Conservation (phyloP, 208 protist species). For the Acanthamoeba culbertsoni region DNA sequence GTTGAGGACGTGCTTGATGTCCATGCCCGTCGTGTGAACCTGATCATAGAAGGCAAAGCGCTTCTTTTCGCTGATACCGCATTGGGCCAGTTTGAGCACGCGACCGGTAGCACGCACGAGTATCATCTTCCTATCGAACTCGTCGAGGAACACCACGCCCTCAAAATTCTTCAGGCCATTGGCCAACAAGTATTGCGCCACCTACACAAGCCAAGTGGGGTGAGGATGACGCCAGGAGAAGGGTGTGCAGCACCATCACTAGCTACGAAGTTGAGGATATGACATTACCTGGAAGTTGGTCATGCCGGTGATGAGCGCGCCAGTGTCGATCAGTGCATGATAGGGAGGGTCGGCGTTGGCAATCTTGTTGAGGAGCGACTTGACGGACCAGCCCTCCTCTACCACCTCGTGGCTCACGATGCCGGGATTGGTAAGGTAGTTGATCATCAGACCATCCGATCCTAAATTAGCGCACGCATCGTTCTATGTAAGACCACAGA, state of each 20-base stretch:
- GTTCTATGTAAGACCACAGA: too few relatives aligned
- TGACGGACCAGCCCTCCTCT: constrained; percentile 88
- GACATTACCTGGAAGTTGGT: constrained; percentile 86
- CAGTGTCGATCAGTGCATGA: constrained; percentile 94
- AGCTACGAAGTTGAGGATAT: not conserved
- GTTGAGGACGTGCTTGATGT: constrained; percentile 92
- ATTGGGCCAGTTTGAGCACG: constrained; percentile 89
- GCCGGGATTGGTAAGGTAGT: constrained; percentile 88
- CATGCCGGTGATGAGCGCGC: constrained; percentile 95
- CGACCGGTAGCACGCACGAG: constrained; percentile 88
- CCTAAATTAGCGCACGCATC: constrained; percentile 1
- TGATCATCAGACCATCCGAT: constrained; percentile 91
- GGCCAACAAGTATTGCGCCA: constrained; percentile 88
- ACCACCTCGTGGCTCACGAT: constrained; percentile 82
- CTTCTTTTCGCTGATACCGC: constrained; percentile 88
- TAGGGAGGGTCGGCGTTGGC: constrained; percentile 84
- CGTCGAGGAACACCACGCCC: constrained; percentile 94
- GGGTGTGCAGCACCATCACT: not conserved
- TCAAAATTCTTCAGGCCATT: constrained; percentile 86
- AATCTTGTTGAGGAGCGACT: constrained; percentile 89
- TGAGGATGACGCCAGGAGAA: not conserved
- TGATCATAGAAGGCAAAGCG: constrained; percentile 93
- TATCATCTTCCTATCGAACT: constrained; percentile 91
- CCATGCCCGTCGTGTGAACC: constrained; percentile 95
- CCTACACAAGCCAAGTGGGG: constrained; percentile 59